Base-by-base conservation (phyloP, 2,329 filamentous ascomycete species). In the Hawksworthiomyces lignivorus region DNA sequence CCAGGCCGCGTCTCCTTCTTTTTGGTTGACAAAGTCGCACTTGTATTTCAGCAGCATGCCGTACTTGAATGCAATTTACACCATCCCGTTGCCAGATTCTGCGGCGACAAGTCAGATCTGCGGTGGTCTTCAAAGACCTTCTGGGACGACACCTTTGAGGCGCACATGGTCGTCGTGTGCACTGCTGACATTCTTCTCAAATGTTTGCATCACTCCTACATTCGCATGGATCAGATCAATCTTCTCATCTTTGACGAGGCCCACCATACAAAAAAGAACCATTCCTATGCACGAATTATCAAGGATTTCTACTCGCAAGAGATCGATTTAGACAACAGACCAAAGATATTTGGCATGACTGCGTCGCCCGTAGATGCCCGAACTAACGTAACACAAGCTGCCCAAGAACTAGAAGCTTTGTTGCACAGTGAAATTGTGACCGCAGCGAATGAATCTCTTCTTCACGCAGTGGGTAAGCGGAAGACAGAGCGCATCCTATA, bases 231-330 rank as follows among this genome's bases (percentile, higher is more conserved):
- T 15, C 77, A 84, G 52, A 87, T 97, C 59, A 97, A 90, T 54
- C 73, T 98, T 2, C 69, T 98, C 28, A 80, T 97, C 46, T 95
- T 98, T 50, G 92, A 98, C 54, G 92, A 98, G 62, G 92, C 89
- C 6, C 92, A 98, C 54, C 92, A 97, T 56, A 80, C 90, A 1
- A 98, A 98, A 63, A 94, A 90, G 59, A 84, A 88, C 39, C 92
- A 98, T 54, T 75, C 87, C 0, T 98, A 95, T 56, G 87, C 90
- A 17, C 75, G 78, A 21, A 92, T 98, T 45, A 86, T 98, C 62
- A 88, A 85, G 53, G 84, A 94, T 45, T 88, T 86, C 52, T 97
- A 96, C 55, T 54, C 77, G 2, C 62, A 70, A 3, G 65, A 70
- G 22, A 48, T 58, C 0, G 52, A 56, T 0, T 64, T 63, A 33